Base-by-base conservation (phyloP, 371 early-diverging fungal species). In the Basidiobolus meristosporus region DNA sequence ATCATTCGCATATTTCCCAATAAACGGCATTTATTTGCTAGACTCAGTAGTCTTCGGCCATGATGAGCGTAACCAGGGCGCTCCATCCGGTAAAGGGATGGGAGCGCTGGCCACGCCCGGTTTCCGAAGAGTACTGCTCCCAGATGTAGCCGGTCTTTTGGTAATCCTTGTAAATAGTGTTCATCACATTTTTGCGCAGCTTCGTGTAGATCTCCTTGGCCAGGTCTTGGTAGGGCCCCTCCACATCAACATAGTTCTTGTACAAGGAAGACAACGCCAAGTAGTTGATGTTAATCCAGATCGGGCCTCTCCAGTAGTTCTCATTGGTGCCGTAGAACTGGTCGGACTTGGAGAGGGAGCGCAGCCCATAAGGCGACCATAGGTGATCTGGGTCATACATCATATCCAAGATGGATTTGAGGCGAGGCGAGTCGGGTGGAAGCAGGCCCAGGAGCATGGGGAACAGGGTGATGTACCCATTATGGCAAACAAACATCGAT, bases 11-110 rank as follows among this genome's bases (percentile, higher is more conserved):
- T n/a, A n/a, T n/a, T n/a, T n/a, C n/a, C n/a, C n/a, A n/a, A 32
- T 6, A 32, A 32, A n/a, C 6, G 17, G n/a, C n/a, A n/a, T n/a
- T n/a, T 37, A 37, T 17, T 19, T 16, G 19, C 37, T 12, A 36
- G 11, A 40, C 23, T 40, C 40, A 51, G 42, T 47, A 51, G 10
- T 38, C 41, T 20, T 51, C 52, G 2, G 45, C 44, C 77, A 95
- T 91, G 38, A 90, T 82, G 29, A 82, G 57, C 23, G 80, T 54
- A 5, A 90, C 63, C 38, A 90, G 63, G 39, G 88, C 62, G 0
- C 86, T 84, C 96, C 96, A 95, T 7, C 96, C 96, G 6, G 90
- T 91, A 45, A 95, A 95, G 26, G 93, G 96, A 57, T 90, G 90
- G 36, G 83, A 78, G 30, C 85, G 63, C 41, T 70, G 57, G 2